Conservation (phyloP, 352 stramenopile genomes). For the Lagenidium sp. region DNA sequence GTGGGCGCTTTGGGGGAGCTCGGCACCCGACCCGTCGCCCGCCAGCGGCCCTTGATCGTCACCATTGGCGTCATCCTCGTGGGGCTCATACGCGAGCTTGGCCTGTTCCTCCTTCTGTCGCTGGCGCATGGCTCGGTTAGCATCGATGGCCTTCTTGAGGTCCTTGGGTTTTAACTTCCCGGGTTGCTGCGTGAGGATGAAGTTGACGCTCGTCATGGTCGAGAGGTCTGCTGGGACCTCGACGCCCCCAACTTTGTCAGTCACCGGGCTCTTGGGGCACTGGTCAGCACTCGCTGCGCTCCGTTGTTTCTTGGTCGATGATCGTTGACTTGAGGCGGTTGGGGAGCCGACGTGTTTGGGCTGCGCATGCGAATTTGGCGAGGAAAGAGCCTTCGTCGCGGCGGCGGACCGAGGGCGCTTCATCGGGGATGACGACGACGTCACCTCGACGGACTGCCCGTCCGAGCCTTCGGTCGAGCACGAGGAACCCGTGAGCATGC, state of each 20-base stretch:
- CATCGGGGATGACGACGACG: neutral
- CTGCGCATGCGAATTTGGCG: neutral
- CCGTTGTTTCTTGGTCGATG: constrained; percentile 3
- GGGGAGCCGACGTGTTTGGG: constrained; percentile 2
- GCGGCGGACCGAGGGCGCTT: neutral
- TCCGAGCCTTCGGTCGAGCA: constrained; percentile 14
- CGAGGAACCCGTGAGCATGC: constrained; percentile 52
- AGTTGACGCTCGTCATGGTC: constrained; percentile 58
- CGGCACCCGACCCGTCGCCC: too few relatives aligned
- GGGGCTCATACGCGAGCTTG: constrained; percentile 15
- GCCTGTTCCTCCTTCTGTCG: constrained; percentile 58
- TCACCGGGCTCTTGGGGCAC: too few relatives aligned
- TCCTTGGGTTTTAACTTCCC: constrained; percentile 88
- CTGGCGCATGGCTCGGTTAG: constrained; percentile 53
- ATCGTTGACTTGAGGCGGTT: neutral
- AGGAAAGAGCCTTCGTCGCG: neutral
- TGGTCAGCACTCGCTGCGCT: constrained; percentile 1
- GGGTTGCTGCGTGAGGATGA: constrained; percentile 82
- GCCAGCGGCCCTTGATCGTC: neutral
- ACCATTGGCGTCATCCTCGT: constrained; percentile 3
- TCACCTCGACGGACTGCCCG: neutral
- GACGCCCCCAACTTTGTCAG: constrained; percentile 42
- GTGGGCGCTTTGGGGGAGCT: neutral
- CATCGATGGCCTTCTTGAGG: constrained; percentile 81
- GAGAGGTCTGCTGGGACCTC: constrained; percentile 62